Evolutionary conservation across 352 stramenopile genomes (phyloP), one percentile per base, ranked within the genome.

Genomic region (Pythium dissotocum): DNA sequence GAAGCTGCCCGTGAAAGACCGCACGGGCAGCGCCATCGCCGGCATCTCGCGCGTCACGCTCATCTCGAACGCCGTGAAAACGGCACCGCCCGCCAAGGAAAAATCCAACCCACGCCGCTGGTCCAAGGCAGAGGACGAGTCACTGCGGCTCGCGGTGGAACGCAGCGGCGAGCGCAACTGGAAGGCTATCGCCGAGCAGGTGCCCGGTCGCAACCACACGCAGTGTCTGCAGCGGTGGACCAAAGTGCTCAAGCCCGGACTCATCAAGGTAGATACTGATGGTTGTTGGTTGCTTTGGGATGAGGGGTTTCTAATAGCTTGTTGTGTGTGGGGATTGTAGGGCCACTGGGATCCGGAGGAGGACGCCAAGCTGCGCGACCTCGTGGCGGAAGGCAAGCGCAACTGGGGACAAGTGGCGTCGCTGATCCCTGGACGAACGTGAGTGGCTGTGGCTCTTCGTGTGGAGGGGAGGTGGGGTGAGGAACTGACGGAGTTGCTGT

Each of bases 211-310:
- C 13, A 98, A 98, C 68, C 91, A 98, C 71, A 97, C 91, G 53
- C 93, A 98, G 76, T 98, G 92, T 73, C 67, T 98, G 55, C 93
- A 98, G 67, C 83, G 93, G 18, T 98, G 93, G 93, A 97, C 88
- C 2, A 98, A 98, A 78, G 92, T 98, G 59, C 78, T 98, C 13
- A 95, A 95, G 59, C 90, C 91, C n/a, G 92, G 92, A 1, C 82
- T 98, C 46, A 96, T 96, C 56, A 98, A 97, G 77, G 91, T 94
- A 84, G 8, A 24, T 30, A 30, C 4, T 72, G 16, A 69, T 28
- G 35, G 42, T 24, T 38, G 44, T 24, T 28, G 35, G 42, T 24
- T 38, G 44, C 18, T 28, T 32, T 68, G 18, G 18, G n/a, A 32
- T 18, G 24, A 26, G 21, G 18, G 18, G 24, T 76, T 58, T 21